Evolutionary conservation across 495 filamentous ascomycete genomes (phyloP), one percentile per base, ranked within the genome.

Genomic region (Neurospora discreta): DNA sequence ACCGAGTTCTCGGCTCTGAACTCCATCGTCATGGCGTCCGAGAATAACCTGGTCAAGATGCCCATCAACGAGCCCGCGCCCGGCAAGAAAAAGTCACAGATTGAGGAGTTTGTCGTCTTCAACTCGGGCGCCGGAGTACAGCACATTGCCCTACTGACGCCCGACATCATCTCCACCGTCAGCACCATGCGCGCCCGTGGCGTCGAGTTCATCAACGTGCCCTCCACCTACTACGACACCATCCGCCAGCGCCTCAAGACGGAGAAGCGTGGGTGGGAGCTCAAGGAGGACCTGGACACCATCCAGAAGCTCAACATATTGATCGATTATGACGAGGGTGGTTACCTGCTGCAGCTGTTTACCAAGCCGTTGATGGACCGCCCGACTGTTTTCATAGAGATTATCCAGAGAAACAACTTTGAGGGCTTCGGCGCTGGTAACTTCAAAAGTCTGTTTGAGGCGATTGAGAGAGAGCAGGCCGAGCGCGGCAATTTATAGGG

Each of bases 41-140:
- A 91, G 80, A 89, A 93, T 67, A 80, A 81, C 72, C 77, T 89
- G 7, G 90, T 97, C 75, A 97, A 97, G 80, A 97, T 97, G 92
- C 94, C 94, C 75, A 95, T 98, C 86, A 97, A 97, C 85, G 93
- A 98, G 82, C 94, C 94, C 3, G 94, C 94, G 0, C 85, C 88
- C 52, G 94, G 94, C 68, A 93, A 93, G 81, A 91, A 90, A 77
- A 90, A 90, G 79, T 91, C 88, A 2, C 94, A 98, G 81, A 97
- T 98, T 77, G 93, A 97, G 79, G 94, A 97, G 81, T 97, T 92
- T 78, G 89, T 97, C 60, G 85, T 92, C 76, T 97, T 93, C 82
- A 95, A 95, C 83, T 85, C 88, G 72, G 94, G 93, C 10, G 82
- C 93, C 0, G 93, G 93, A 15, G 93, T 97, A 0, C 94, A 98